Conservation (phyloP, 345 rosid genomes). For the Erodium maritimum region DNA sequence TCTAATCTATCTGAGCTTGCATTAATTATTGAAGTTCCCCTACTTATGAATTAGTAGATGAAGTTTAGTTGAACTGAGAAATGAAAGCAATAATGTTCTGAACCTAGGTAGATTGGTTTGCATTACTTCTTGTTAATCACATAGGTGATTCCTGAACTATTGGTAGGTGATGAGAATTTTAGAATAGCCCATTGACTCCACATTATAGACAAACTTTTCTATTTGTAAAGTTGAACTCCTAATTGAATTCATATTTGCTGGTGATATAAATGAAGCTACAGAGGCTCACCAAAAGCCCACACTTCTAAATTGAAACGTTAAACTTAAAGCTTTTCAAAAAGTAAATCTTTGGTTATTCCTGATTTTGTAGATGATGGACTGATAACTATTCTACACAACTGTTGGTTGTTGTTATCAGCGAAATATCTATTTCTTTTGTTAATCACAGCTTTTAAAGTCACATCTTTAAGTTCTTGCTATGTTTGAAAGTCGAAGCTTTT, state of each 20-base stretch:
- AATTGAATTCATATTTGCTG: neutral
- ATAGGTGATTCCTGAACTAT: neutral
- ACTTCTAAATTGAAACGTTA: no score
- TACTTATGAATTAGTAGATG: neutral
- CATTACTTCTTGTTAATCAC: neutral
- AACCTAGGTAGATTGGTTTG: neutral
- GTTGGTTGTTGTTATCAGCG: neutral
- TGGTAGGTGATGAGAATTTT: neutral
- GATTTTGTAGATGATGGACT: neutral
- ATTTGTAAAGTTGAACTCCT: no score
- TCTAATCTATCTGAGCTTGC: neutral
- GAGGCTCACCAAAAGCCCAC: neutral
- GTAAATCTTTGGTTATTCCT: neutral
- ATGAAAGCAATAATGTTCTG: neutral
- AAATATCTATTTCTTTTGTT: neutral
- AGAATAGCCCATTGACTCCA: neutral
- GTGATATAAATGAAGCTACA: neutral
- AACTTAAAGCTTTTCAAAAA: no score
- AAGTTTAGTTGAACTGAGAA: neutral
- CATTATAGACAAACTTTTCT: neutral
- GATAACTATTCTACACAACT: no score
- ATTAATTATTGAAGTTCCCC: neutral
- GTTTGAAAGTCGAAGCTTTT: no score
- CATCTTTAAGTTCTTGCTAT: neutral
- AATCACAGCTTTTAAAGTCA: neutral